Evolutionary conservation across 2,329 filamentous ascomycete species (phyloP).

Genomic region (Volutella citrinella): DNA sequence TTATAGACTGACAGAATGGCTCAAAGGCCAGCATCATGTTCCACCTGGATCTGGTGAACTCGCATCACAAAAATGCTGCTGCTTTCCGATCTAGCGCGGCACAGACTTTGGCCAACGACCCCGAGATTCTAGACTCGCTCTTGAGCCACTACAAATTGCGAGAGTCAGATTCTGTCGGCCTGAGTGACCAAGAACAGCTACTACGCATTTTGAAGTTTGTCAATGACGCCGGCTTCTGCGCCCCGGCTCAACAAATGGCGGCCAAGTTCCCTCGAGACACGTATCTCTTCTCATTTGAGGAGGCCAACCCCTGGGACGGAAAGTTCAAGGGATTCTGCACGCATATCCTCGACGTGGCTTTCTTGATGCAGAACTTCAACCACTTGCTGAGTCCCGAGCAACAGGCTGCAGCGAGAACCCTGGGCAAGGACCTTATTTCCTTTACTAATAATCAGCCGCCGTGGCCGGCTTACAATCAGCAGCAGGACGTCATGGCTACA

Average conservation of each 20-base stretch:
- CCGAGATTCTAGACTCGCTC: too few relatives aligned
- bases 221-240: constrained; percentile 3
- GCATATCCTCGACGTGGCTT: constrained; percentile 11
- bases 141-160: constrained; percentile 1
- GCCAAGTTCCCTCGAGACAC: not conserved
- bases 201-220: constrained; percentile 5
- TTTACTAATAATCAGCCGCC: too few relatives aligned
- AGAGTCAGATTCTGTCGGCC: not conserved
- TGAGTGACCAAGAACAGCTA: constrained; percentile 2
- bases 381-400: too few relatives aligned
- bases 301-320: constrained; percentile 12
- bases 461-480: too few relatives aligned
- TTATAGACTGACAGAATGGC: not conserved
- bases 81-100: constrained; percentile 2
- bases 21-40: constrained; percentile 7
- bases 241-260: constrained; percentile 2
- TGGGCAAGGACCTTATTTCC: too few relatives aligned
- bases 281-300: constrained; percentile 3
- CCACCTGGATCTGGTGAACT: constrained; percentile 2
- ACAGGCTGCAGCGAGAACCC: too few relatives aligned
- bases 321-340: constrained; percentile 8
- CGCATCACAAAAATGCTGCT: not conserved
- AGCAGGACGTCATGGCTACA: too few relatives aligned
- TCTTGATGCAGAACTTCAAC: constrained; percentile 13
- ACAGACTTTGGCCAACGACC: too few relatives aligned